These are phyloP conservation scores for Prunus armeniaca DNA, from an alignment of 306 rosid species.

Conservation along the genomic window DNA sequence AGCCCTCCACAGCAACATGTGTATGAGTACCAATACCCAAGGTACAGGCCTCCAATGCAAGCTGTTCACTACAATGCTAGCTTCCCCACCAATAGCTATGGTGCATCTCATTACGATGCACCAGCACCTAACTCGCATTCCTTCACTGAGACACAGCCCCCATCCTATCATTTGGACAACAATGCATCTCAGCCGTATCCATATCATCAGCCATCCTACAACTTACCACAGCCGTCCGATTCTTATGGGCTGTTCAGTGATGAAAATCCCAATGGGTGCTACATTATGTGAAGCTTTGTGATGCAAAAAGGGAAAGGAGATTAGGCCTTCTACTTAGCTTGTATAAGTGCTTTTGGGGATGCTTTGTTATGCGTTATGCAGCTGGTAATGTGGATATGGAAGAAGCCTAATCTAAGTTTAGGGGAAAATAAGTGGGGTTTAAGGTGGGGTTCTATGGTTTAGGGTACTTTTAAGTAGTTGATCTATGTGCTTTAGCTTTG, in stretches of 20 bases:
- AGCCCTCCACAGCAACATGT: slow-evolving; percentile 35
- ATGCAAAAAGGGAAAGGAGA: neutral
- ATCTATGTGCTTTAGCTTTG: slow-evolving; percentile 20
- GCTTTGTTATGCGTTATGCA: slow-evolving; percentile 25
- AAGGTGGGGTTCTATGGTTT: neutral
- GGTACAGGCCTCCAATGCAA: slow-evolving; percentile 22
- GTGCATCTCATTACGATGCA: slow-evolving; percentile 45
- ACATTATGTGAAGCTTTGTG: slow-evolving; percentile 35
- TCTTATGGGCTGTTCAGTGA: slow-evolving; percentile 68
- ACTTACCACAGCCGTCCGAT: slow-evolving; percentile 22
- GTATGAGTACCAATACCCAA: slow-evolving; percentile 28
- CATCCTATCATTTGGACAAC: slow-evolving; percentile 25
- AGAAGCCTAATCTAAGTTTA: neutral
- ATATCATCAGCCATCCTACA: neutral
- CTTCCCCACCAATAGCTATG: slow-evolving; percentile 37
- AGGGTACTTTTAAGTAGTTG: slow-evolving; percentile 19
- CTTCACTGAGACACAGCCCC: slow-evolving; percentile 26
- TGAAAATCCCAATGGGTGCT: slow-evolving; percentile 79
- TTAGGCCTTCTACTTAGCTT: slow-evolving; percentile 11
- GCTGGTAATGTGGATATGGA: slow-evolving; percentile 22
- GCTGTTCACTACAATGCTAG: slow-evolving; percentile 39
- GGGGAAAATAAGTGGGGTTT: neutral
- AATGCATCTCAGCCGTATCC: slow-evolving; percentile 10
- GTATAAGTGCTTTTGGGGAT: slow-evolving; percentile 33
- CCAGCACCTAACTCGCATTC: slow-evolving; percentile 30